phyloP scores from a whole-genome alignment of 2,329 filamentous ascomycete genomes.

The Aspergillus aculeatinus region DNA sequence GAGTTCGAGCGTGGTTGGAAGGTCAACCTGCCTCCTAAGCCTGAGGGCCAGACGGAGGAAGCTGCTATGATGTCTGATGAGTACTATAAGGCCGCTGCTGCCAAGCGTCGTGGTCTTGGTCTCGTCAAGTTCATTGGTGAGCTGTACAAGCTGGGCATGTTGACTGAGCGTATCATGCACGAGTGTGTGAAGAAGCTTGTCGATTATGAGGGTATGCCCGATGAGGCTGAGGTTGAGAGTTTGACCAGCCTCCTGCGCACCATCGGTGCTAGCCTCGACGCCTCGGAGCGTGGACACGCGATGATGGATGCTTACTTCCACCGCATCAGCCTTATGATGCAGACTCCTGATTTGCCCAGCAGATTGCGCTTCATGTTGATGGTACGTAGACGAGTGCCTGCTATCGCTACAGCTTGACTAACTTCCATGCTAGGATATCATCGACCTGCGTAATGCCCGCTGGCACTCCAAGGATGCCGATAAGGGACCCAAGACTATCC shows the following conservation, averaged over 20 bases:
- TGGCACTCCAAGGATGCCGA: slow-evolving; percentile 87
- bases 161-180: slow-evolving; percentile 99
- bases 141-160: slow-evolving; percentile 97
- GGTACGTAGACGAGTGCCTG: slow-evolving; percentile 40
- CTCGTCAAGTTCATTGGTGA: slow-evolving; percentile 99
- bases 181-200: slow-evolving; percentile 97
- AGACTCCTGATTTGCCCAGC: slow-evolving; percentile 77
- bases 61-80: slow-evolving; percentile 87
- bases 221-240: slow-evolving; percentile 95
- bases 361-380: slow-evolving; percentile 95
- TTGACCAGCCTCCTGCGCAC: slow-evolving; percentile 89
- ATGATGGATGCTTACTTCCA: slow-evolving; percentile 95
- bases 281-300: slow-evolving; percentile 74
- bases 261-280: slow-evolving; percentile 83
- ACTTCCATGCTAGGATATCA: slow-evolving; percentile 59
- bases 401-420: slow-evolving; percentile 9
- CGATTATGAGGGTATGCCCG: slow-evolving; percentile 88
- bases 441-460: slow-evolving; percentile 73
- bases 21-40: slow-evolving; percentile 74
- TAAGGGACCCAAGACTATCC: slow-evolving; percentile 96
- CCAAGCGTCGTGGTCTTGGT: slow-evolving; percentile 95
- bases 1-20: slow-evolving; percentile 99
- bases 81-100: slow-evolving; percentile 90
- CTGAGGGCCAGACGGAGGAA: slow-evolving; percentile 71
- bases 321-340: slow-evolving; percentile 79